phyloP scores from a whole-genome alignment of 2,329 filamentous ascomycete species.

The Colletotrichum sojae region DNA sequence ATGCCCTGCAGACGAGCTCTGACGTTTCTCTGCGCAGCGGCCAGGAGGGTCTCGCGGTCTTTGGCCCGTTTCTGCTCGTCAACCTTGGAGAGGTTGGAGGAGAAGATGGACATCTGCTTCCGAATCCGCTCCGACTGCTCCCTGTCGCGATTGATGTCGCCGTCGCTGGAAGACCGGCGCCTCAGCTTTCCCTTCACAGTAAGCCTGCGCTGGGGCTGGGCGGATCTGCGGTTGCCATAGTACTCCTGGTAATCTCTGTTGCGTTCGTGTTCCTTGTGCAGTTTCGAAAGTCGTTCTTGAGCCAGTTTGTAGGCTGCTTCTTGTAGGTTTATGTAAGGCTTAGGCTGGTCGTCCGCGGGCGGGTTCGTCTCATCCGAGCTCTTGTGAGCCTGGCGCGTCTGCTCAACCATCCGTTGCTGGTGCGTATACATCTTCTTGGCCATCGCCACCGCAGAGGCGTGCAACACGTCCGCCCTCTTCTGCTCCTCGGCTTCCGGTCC shows the following conservation, averaged over 20 bases:
- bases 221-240: constrained; percentile 71
- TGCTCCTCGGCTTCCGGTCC: constrained; percentile 81
- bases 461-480: constrained; percentile 78
- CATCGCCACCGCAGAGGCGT: constrained; percentile 90
- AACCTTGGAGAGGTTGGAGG: constrained; percentile 75
- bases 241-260: constrained; percentile 79
- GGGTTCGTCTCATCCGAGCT: constrained; percentile 48
- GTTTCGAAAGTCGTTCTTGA: constrained; percentile 84
- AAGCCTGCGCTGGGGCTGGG: constrained; percentile 59
- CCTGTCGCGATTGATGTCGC: constrained; percentile 73
- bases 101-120: constrained; percentile 84
- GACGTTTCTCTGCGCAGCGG: constrained; percentile 89
- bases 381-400: constrained; percentile 58
- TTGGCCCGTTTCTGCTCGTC: constrained; percentile 81
- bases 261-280: constrained; percentile 79
- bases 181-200: constrained; percentile 69
- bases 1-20: constrained; percentile 82
- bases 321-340: constrained; percentile 77
- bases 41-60: constrained; percentile 82
- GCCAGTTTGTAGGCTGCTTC: constrained; percentile 90
- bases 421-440: constrained; percentile 86
- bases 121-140: constrained; percentile 80
- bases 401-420: constrained; percentile 74
- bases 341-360: constrained; percentile 60
- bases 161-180: constrained; percentile 78